Percentiles rank a stretch among this genome's conserved stretches.
phyloP scores from a whole-genome alignment of 1,284 basidiomycete species.

The Veloporphyrellus conicus region DNA sequence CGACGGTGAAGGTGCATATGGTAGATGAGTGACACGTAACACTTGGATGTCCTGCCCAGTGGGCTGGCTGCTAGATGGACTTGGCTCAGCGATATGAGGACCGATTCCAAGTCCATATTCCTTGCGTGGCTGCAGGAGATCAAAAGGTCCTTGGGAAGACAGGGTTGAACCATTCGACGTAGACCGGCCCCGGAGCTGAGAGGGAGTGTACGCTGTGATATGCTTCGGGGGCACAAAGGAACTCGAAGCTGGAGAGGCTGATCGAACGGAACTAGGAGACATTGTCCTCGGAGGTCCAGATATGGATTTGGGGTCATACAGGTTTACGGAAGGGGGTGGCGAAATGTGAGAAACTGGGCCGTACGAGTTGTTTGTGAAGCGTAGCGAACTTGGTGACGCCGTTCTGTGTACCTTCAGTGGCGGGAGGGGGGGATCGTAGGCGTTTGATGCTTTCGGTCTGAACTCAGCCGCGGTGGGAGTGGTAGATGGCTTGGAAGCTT shows the following conservation, averaged over 20 bases:
- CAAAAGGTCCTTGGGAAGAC: conserved; percentile 35
- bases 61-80: conserved; percentile 13
- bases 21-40: conserved; percentile 44
- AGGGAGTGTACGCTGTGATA: conserved; percentile 15
- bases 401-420: conserved; percentile 41
- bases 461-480: conserved; percentile 39
- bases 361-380: conserved; percentile 17
- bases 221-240: conserved; percentile 24
- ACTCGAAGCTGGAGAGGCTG: conserved; percentile 26
- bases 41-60: conserved; percentile 40
- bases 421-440: conserved; percentile 76
- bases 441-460: conserved; percentile 64
- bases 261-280: conserved; percentile 36
- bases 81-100: conserved; percentile 21
- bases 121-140: conserved; percentile 22
- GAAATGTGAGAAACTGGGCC: conserved; percentile 10
- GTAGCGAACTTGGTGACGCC: conserved; percentile 26
- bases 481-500: conserved; percentile 34
- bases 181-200: conserved; percentile 39
- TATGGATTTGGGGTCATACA: conserved; percentile 18
- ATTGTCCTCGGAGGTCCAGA: conserved; percentile 27
- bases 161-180: conserved; percentile 49
- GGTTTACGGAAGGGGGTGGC: conserved; percentile 13
- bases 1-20: conserved; percentile 72
- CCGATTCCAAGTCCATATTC: conserved; percentile 30